These are phyloP conservation scores for Akebia trifoliata DNA, from an alignment of 164 flowering plant species.

Conservation along the genomic window DNA sequence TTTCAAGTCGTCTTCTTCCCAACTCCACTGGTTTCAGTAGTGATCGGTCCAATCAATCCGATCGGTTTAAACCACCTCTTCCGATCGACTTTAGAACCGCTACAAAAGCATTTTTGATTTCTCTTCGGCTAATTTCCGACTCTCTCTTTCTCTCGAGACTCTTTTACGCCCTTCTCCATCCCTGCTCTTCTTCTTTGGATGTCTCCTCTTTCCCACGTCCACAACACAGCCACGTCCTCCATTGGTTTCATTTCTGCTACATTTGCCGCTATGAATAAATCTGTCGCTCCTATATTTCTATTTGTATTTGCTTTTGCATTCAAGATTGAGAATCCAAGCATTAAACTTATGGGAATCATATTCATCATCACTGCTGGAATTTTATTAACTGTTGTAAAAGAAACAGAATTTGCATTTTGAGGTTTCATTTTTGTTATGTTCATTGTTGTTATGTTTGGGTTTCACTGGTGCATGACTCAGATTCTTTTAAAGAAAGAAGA, in stretches of 20 bases:
- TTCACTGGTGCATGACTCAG: slow-evolving; percentile 99
- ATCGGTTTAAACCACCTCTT: too few species aligned
- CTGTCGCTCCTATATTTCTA: slow-evolving; percentile 94
- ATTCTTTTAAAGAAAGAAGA: slow-evolving; percentile 84
- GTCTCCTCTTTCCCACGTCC: too few species aligned
- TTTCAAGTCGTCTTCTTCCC: too few species aligned
- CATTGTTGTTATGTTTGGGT: slow-evolving; percentile 98
- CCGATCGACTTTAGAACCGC: too few species aligned
- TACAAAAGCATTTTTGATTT: too few species aligned
- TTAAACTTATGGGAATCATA: slow-evolving; percentile 85
- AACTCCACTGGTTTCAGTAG: too few species aligned
- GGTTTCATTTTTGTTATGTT: slow-evolving; percentile 96
- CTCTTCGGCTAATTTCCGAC: too few species aligned
- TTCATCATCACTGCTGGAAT: slow-evolving; percentile 73
- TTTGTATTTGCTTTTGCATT: slow-evolving; percentile 96
- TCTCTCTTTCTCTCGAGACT: too few species aligned
- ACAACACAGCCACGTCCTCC: too few species aligned
- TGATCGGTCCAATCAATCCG: too few species aligned
- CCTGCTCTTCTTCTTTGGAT: too few species aligned
- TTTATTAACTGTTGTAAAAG: slow-evolving; percentile 86
- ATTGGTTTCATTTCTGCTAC: slow-evolving; percentile 97
- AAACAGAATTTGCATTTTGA: slow-evolving; percentile 93
- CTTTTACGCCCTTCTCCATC: too few species aligned
- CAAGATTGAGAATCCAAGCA: slow-evolving; percentile 95
- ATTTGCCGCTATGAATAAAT: slow-evolving; percentile 99